Percentiles rank a stretch among this genome's conserved stretches.
Evolutionary conservation across 2,329 filamentous ascomycete genomes (phyloP).

Genomic region (Exophiala sp.): DNA sequence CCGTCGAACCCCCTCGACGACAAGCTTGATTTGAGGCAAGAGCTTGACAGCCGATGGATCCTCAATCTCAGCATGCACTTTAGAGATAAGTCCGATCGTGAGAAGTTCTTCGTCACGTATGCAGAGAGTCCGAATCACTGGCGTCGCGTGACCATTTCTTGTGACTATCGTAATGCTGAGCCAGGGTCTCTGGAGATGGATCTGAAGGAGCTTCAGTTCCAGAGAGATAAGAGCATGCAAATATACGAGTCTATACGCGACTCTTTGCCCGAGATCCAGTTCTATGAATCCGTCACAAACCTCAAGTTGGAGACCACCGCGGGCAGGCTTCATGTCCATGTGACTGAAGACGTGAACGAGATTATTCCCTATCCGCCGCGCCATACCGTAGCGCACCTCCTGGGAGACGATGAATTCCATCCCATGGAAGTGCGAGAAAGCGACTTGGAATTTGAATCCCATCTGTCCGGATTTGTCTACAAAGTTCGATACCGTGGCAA

Average conservation of each 20-base stretch:
- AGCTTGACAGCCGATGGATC: slow-evolving; percentile 87
- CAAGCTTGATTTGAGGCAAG: slow-evolving; percentile 57
- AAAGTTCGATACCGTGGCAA: slow-evolving; percentile 67
- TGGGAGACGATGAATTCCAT: slow-evolving; percentile 49
- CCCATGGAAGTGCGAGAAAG: slow-evolving; percentile 57
- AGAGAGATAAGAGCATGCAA: slow-evolving; percentile 83
- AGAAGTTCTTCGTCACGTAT: slow-evolving; percentile 98
- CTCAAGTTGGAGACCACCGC: slow-evolving; percentile 86
- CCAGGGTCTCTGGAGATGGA: slow-evolving; percentile 80
- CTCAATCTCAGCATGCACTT: slow-evolving; percentile 98
- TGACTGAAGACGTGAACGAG: slow-evolving; percentile 95
- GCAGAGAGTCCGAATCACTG: slow-evolving; percentile 72
- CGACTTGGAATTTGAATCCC: slow-evolving; percentile 76
- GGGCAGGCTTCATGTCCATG: slow-evolving; percentile 85
- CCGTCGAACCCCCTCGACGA: slow-evolving; percentile 34
- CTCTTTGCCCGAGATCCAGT: slow-evolving; percentile 86
- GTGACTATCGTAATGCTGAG: slow-evolving; percentile 80
- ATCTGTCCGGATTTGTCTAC: slow-evolving; percentile 96
- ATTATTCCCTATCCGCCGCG: slow-evolving; percentile 79
- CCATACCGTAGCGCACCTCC: slow-evolving; percentile 62
- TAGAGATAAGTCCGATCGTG: slow-evolving; percentile 80
- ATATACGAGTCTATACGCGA: slow-evolving; percentile 95
- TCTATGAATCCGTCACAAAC: slow-evolving; percentile 93
- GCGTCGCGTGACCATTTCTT: slow-evolving; percentile 84
- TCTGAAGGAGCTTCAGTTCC: slow-evolving; percentile 68